These are phyloP conservation scores for Aspergillus udagawae DNA, from an alignment of 2,329 filamentous ascomycete species.

Conservation along the genomic window DNA sequence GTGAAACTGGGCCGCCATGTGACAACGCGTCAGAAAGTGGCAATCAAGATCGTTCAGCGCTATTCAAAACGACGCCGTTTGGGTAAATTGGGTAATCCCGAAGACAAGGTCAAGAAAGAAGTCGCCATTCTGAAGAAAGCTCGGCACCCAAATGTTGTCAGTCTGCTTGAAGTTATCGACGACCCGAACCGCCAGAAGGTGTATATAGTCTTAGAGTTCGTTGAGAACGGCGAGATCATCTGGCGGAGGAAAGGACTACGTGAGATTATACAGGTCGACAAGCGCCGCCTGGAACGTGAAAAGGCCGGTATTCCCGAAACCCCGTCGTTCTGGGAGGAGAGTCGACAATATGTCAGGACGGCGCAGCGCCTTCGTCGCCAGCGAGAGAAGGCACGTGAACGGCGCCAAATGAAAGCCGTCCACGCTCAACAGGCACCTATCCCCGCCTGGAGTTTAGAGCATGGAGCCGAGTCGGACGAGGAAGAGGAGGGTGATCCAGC, in stretches of 20 bases:
- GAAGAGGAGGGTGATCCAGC: conserved; percentile 36
- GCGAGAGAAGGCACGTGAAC: conserved; percentile 56
- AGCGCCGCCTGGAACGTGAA: conserved; percentile 66
- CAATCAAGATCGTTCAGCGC: conserved; percentile 97
- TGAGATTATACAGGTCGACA: conserved; percentile 79
- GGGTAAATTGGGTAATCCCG: conserved; percentile 67
- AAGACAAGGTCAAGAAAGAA: conserved; percentile 80
- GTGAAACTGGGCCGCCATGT: conserved; percentile 89
- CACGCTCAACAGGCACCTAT: conserved; percentile 49
- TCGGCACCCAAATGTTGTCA: conserved; percentile 93
- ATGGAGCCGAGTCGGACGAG: conserved; percentile 59
- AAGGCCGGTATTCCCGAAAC: conserved; percentile 78
- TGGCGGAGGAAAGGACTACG: conserved; percentile 88
- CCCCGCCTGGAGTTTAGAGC: conserved; percentile 80
- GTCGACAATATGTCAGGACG: conserved; percentile 38
- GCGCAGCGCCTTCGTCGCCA: conserved; percentile 39
- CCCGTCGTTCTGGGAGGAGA: conserved; percentile 42
- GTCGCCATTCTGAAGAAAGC: conserved; percentile 99
- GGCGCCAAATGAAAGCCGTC: conserved; percentile 57
- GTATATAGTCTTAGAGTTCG: conserved; percentile 94
- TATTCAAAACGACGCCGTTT: conserved; percentile 90
- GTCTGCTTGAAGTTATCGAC: conserved; percentile 93
- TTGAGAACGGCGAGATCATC: conserved; percentile 87
- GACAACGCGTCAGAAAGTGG: conserved; percentile 71
- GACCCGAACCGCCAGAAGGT: conserved; percentile 96